Evolutionary conservation across 805 yeast genomes (phyloP).

Genomic region (Suhomyces canberraensis): DNA sequence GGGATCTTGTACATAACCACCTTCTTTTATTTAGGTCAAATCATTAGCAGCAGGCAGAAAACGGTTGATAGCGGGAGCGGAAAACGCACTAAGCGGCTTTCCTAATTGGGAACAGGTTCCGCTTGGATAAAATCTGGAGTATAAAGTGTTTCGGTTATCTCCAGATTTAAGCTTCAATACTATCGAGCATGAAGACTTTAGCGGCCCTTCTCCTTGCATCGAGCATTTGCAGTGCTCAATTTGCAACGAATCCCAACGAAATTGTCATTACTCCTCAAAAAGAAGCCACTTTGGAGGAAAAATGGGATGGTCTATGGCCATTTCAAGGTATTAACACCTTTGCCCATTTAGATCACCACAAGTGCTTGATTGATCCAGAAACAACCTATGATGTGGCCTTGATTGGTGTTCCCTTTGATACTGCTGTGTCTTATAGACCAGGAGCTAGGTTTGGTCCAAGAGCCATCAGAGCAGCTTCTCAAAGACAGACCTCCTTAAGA

Average conservation of each 20-base stretch:
- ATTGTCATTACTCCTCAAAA: background rate
- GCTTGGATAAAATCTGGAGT: background rate
- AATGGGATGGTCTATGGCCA: slow-evolving; percentile 78
- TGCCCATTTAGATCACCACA: slow-evolving; percentile 65
- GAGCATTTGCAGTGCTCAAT: background rate
- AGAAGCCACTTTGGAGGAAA: slow-evolving; percentile 40
- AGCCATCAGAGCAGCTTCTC: slow-evolving; percentile 65
- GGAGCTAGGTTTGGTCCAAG: slow-evolving; percentile 85
- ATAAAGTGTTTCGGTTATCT: too few relatives aligned
- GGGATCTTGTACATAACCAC: too few relatives aligned
- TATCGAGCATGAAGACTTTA: background rate
- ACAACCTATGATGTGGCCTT: slow-evolving; percentile 62
- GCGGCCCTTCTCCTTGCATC: background rate
- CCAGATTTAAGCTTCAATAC: background rate
- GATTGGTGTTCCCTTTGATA: slow-evolving; percentile 81
- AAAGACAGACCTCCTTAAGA: slow-evolving; percentile 63
- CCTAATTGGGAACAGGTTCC: background rate
- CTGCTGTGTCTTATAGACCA: slow-evolving; percentile 73
- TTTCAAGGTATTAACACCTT: slow-evolving; percentile 65
- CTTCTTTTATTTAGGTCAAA: too few relatives aligned
- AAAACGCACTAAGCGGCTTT: too few relatives aligned
- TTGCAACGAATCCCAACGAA: slow-evolving; percentile 1
- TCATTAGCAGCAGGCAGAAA: too few relatives aligned
- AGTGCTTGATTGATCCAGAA: slow-evolving; percentile 52
- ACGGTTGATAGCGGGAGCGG: too few relatives aligned